A percentile compares a stretch with the other conserved stretches of the same genome.
phyloP scores from a whole-genome alignment of 2,329 filamentous ascomycete species.

The Aspergillus sergii region DNA sequence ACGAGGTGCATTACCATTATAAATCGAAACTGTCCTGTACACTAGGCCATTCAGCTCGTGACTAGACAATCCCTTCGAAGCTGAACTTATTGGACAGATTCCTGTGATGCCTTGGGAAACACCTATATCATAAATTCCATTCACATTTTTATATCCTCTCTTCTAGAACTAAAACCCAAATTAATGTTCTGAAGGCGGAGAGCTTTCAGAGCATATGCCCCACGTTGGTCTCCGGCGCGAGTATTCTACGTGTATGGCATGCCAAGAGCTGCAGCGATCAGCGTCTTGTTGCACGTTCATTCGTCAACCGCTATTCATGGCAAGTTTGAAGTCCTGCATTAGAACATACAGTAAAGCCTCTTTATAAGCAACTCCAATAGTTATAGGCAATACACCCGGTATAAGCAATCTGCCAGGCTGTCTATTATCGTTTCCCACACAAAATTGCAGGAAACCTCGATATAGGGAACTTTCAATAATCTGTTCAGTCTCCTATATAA shows the following conservation, averaged over 20 bases:
- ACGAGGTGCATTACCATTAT: neutral
- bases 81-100: neutral
- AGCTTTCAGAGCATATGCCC: neutral
- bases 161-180: neutral
- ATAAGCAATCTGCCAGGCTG: too few species aligned
- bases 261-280: neutral
- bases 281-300: neutral
- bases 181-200: too few species aligned
- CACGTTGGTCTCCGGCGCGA: neutral
- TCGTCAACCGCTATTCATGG: neutral
- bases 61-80: neutral
- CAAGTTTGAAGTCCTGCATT: neutral
- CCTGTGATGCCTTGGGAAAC: neutral
- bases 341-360: neutral
- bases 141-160: too few species aligned
- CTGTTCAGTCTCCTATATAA: too few species aligned
- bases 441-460: too few species aligned
- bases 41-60: neutral
- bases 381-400: too few species aligned
- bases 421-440: too few species aligned
- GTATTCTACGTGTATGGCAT: neutral
- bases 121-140: neutral
- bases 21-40: neutral
- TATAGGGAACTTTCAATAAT: too few species aligned
- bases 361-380: too few species aligned